Percentiles rank a stretch among this genome's conserved stretches.
Evolutionary conservation across 2,329 filamentous ascomycete species (phyloP).

Genomic region (Metarhizium robertsii): DNA sequence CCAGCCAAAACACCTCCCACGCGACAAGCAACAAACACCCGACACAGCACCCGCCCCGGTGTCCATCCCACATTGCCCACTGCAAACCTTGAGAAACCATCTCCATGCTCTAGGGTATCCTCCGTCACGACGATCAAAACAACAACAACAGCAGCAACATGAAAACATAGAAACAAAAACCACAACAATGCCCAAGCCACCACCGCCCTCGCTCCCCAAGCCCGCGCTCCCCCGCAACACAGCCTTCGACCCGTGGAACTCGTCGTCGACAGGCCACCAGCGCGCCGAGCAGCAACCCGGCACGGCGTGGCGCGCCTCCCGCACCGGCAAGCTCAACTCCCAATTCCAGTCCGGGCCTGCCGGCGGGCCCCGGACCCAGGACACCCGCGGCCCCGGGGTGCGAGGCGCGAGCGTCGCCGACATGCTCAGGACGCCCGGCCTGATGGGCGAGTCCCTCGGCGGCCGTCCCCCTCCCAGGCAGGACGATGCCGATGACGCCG

Average conservation of each 20-base stretch:
- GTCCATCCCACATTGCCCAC: background rate
- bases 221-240: conserved; percentile 32
- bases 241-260: conserved; percentile 62
- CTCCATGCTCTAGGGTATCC: background rate
- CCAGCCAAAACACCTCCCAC: too few relatives aligned
- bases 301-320: conserved; percentile 61
- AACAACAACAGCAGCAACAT: background rate
- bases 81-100: background rate
- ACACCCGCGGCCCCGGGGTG: too few relatives aligned
- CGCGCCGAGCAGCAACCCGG: conserved; percentile 57
- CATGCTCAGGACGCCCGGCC: conserved; percentile 39
- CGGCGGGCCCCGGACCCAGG: conserved; percentile 6
- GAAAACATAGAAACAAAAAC: background rate
- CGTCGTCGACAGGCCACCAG: conserved; percentile 69
- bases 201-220: conserved; percentile 14
- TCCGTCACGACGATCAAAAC: background rate
- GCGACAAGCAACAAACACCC: too few relatives aligned
- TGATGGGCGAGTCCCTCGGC: conserved; percentile 9
- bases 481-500: too few relatives aligned
- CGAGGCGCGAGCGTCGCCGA: conserved; percentile 35
- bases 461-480: background rate
- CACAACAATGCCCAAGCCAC: background rate
- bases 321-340: conserved; percentile 56
- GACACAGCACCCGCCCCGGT: too few relatives aligned
- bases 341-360: conserved; percentile 51